Percentiles rank a stretch among this genome's conserved stretches.
phyloP scores from a whole-genome alignment of 1,139 yeast species.

The Kurtzmaniella quercitrusa region DNA sequence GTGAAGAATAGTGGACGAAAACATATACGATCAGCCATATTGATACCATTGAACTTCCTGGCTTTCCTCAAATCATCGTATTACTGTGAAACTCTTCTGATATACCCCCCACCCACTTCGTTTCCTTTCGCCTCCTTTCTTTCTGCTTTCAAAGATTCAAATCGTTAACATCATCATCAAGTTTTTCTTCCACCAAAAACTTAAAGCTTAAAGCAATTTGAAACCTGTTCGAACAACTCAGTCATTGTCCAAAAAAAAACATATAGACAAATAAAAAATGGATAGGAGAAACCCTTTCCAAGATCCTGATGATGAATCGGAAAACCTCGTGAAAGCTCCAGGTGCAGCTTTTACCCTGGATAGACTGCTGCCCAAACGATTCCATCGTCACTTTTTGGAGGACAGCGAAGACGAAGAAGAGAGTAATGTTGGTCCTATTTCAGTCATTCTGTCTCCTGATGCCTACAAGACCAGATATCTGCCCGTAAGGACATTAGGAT shows the following conservation, averaged over 20 bases:
- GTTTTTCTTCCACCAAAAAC: too few relatives aligned
- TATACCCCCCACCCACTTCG: too few relatives aligned
- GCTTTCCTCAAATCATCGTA: too few relatives aligned
- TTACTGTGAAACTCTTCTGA: too few relatives aligned
- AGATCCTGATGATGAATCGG: constrained; percentile 25
- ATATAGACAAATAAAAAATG: too few relatives aligned
- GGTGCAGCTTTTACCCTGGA: constrained; percentile 40
- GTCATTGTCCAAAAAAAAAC: too few relatives aligned
- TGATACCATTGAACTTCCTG: not conserved
- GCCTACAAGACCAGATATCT: constrained; percentile 18
- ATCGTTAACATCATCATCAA: too few relatives aligned
- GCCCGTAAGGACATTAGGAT: not conserved
- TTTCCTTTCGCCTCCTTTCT: too few relatives aligned
- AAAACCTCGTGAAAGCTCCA: constrained; percentile 24
- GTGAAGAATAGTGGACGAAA: not conserved
- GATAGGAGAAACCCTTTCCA: constrained; percentile 26
- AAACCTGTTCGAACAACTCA: too few relatives aligned
- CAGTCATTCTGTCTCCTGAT: constrained; percentile 21
- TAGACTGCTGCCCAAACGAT: constrained; percentile 36
- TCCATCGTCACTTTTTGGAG: constrained; percentile 22
- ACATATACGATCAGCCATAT: too few relatives aligned
- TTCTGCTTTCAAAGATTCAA: too few relatives aligned
- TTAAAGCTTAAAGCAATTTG: too few relatives aligned
- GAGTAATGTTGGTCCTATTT: constrained; percentile 13
- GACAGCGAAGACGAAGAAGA: constrained; percentile 13